A percentile compares a stretch with the other conserved stretches of the same genome.
Conservation (phyloP, 1,284 basidiomycete genomes). For the Amylostereum areolatum region DNA sequence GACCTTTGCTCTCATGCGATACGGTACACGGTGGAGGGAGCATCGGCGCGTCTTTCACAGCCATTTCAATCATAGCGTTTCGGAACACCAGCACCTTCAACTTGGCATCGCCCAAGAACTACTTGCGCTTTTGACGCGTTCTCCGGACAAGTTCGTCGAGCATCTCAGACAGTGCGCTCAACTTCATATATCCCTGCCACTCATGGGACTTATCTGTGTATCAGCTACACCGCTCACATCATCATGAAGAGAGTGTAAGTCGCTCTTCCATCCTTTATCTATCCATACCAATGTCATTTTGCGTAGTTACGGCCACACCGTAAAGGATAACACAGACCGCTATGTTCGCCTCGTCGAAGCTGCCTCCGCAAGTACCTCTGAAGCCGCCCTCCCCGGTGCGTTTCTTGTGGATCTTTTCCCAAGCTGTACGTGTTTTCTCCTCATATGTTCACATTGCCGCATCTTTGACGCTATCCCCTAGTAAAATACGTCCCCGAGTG, state of each 20-base stretch:
- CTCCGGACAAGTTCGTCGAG: slow-evolving; percentile 6
- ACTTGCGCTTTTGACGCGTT: slow-evolving; percentile 7
- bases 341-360: slow-evolving; percentile 16
- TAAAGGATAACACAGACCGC: slow-evolving; percentile 12
- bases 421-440: slow-evolving; percentile 12
- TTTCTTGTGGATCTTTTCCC: slow-evolving; percentile 24
- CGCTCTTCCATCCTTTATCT: not conserved
- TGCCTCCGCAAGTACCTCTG: slow-evolving; percentile 19
- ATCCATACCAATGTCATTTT: not conserved
- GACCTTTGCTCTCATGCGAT: slow-evolving; percentile 16
- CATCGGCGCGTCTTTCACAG: slow-evolving; percentile 14
- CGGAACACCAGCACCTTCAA: slow-evolving; percentile 11
- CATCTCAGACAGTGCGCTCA: slow-evolving; percentile 11
- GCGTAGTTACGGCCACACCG: slow-evolving; percentile 13
- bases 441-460: not conserved
- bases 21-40: slow-evolving; percentile 15
- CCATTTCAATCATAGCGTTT: slow-evolving; percentile 11
- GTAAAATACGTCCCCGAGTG: slow-evolving; percentile 18
- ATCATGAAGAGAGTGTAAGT: slow-evolving; percentile 15
- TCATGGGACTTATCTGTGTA: not conserved
- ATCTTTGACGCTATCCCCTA: slow-evolving; percentile 1
- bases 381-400: slow-evolving; percentile 20
- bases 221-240: slow-evolving; percentile 12
- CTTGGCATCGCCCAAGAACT: slow-evolving; percentile 9
- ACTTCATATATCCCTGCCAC: not conserved